A percentile compares a stretch with the other conserved stretches of the same genome.
These are phyloP conservation scores for Aspergillus aculeatinus DNA, from an alignment of 2,329 filamentous ascomycete species.

Conservation along the genomic window DNA sequence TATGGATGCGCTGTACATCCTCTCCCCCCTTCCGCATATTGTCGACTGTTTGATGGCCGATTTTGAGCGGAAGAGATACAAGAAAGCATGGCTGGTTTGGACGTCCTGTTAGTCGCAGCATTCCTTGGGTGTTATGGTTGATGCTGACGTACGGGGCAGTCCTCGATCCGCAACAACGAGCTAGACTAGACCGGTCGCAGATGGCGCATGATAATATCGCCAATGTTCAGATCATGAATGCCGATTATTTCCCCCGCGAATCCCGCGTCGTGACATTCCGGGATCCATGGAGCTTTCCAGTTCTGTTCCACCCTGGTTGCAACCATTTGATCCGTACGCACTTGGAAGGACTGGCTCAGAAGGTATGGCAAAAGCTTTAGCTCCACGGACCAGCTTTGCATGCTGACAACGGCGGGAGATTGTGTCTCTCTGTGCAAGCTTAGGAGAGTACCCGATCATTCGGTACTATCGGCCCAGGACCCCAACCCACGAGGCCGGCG, in stretches of 20 bases:
- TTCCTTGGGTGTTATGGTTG: neutral
- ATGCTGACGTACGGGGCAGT: constrained; percentile 46
- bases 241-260: constrained; percentile 88
- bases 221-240: constrained; percentile 77
- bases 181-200: constrained; percentile 70
- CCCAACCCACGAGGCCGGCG: constrained; percentile 79
- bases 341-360: constrained; percentile 81
- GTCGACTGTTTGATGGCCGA: constrained; percentile 94
- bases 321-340: constrained; percentile 80
- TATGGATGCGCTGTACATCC: constrained; percentile 92
- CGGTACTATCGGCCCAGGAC: constrained; percentile 80
- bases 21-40: constrained; percentile 81
- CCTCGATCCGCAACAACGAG: constrained; percentile 67
- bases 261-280: constrained; percentile 87
- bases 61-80: constrained; percentile 80
- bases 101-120: constrained; percentile 58
- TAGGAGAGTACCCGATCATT: constrained; percentile 93
- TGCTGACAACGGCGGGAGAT: constrained; percentile 54
- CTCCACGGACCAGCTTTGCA: constrained; percentile 16
- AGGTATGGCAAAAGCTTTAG: constrained; percentile 55
- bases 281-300: constrained; percentile 93
- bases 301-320: constrained; percentile 86
- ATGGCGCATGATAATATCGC: constrained; percentile 71
- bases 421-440: constrained; percentile 79
- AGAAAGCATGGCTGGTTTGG: constrained; percentile 80